phyloP scores from a whole-genome alignment of 2,329 filamentous ascomycete species.

The Meredithiella fracta region DNA sequence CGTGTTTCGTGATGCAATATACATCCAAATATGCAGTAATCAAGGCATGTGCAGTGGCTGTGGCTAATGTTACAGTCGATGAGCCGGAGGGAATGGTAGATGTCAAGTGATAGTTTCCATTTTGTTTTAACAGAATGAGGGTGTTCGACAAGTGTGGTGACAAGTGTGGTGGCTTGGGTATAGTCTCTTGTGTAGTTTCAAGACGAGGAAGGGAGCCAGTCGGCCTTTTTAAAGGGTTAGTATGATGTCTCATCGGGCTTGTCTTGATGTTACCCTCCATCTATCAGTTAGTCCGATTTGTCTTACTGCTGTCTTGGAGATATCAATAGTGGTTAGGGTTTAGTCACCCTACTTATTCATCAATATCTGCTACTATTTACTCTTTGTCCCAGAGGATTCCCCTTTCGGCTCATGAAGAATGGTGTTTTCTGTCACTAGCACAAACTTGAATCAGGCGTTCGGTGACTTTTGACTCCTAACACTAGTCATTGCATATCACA shows the following conservation, averaged over 20 bases:
- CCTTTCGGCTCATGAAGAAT: too few species aligned
- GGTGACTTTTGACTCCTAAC: too few species aligned
- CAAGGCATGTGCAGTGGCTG: neutral
- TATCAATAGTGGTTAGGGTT: neutral
- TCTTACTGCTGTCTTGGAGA: neutral
- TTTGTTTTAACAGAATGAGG: too few species aligned
- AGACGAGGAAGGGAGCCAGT: neutral
- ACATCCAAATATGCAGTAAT: neutral
- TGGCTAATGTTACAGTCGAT: neutral
- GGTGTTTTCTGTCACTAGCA: too few species aligned
- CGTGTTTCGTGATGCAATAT: neutral
- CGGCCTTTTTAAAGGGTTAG: neutral
- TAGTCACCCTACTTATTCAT: neutral
- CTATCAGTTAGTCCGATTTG: neutral
- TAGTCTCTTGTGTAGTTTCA: neutral
- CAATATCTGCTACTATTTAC: neutral
- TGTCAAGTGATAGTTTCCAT: too few species aligned
- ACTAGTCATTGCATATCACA: too few species aligned
- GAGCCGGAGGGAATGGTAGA: neutral
- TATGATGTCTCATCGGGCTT: neutral
- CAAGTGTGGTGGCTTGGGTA: neutral
- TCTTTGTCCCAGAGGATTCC: too few species aligned
- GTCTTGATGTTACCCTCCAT: neutral
- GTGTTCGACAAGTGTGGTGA: neutral
- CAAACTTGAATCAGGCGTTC: too few species aligned